Evolutionary conservation across 306 rosid species (phyloP).

Genomic region (Vigna mungo): DNA sequence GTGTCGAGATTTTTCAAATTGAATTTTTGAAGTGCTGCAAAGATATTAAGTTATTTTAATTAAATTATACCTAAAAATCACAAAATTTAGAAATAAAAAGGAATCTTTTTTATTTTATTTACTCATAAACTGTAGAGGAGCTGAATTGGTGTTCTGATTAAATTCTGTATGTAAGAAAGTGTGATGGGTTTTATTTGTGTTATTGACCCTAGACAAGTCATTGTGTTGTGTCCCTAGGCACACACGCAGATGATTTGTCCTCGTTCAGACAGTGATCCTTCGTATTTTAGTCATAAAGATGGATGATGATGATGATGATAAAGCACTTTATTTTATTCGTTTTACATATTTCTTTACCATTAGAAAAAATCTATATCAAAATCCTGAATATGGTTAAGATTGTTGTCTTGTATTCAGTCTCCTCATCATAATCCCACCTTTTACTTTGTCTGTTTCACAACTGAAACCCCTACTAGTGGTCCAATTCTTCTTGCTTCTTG

Average conservation of each 20-base stretch:
- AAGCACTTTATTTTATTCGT: slow-evolving; percentile 39
- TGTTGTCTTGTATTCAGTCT: slow-evolving; percentile 40
- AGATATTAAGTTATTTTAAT: too few relatives aligned
- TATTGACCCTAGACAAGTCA: background rate
- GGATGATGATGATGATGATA: slow-evolving; percentile 14
- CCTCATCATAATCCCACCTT: slow-evolving; percentile 56
- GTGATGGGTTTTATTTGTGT: background rate
- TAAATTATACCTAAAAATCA: too few relatives aligned
- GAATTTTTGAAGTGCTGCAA: too few relatives aligned
- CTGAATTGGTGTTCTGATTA: too few relatives aligned
- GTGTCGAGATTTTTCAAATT: too few relatives aligned
- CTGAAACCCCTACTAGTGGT: slow-evolving; percentile 53
- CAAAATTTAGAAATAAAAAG: too few relatives aligned
- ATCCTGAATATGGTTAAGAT: slow-evolving; percentile 10
- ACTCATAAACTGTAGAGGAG: too few relatives aligned
- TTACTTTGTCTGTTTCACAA: slow-evolving; percentile 75
- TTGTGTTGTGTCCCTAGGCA: background rate
- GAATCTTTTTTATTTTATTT: too few relatives aligned
- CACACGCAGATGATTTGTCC: slow-evolving; percentile 43
- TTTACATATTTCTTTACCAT: background rate
- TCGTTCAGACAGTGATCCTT: slow-evolving; percentile 57
- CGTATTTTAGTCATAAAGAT: slow-evolving; percentile 28
- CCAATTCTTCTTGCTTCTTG: slow-evolving; percentile 27
- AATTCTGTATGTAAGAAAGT: too few relatives aligned
- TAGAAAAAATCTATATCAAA: background rate